Base-by-base conservation (phyloP, 192 early-diverging fungal genomes). In the Anaeromyces robustus region DNA sequence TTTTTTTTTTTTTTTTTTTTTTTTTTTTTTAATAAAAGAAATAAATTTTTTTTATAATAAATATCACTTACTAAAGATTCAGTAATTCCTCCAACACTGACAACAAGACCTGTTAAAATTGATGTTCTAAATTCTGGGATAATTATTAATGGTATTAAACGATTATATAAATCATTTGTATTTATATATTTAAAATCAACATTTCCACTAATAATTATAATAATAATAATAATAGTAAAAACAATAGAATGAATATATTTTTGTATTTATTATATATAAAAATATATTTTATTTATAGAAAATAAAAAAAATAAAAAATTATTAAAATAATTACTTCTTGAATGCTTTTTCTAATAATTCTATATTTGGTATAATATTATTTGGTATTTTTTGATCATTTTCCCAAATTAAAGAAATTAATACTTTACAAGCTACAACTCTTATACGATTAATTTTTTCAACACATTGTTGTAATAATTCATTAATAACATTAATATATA, bases 381-480 rank as follows among this genome's bases (percentile, higher is more conserved):
- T 59, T 26, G 83, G 31, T 22, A 83, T 80, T 29, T 81, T 39
- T 31, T 41, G 30, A 14, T 77, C 39, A 80, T 86, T 83, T 22
- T 77, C 34, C 86, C 78, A 77, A 26, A 95, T 30, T 1, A 94
- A 78, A 26, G 85, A 79, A 19, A 80, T 30, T 52, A 99, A 83
- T 16, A 91, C 86, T 18, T 79, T 80, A 0, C 96, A 95, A 7
- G 96, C 96, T 41, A 86, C 86, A 6, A 86, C 86, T 78, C 97
- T 87, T 11, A 97, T 88, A 77, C 91, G 85, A 85, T 99, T 97
- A 82, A 99, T 98, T 82, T 95, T 95, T 84, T 98, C 97, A 2
- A 96, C 92, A 41, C 91, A 88, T 79, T 96, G 94, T 29, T 93
- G 90, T 52, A 96, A 78, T 34, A 94, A 59, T 16, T 82, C 84